Conservation (phyloP, 345 rosid genomes). For the Gossypium stocksii region DNA sequence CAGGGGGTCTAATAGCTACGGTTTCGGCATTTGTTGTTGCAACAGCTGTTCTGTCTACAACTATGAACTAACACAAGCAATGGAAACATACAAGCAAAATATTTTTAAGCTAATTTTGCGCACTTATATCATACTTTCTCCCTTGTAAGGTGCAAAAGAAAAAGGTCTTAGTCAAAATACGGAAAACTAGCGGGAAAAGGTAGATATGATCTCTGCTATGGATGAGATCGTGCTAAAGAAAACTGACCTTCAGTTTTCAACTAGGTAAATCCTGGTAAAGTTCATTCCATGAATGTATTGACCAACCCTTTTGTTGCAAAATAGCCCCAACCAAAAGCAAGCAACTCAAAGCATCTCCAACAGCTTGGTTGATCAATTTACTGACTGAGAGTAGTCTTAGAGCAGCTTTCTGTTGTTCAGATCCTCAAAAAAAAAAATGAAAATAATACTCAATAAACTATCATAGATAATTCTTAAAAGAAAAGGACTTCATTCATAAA, state of each 20-base stretch:
- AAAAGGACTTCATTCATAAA: neutral
- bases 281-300: constrained; percentile 65
- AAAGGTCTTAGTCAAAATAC: neutral
- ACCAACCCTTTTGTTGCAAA: constrained; percentile 74
- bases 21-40: constrained; percentile 76
- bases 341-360: constrained; percentile 89
- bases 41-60: constrained; percentile 70
- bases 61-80: constrained; percentile 53
- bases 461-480: neutral
- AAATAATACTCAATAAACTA: neutral
- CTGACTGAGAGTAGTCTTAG: constrained; percentile 70
- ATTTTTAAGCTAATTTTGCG: too few relatives aligned
- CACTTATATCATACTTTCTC: too few relatives aligned
- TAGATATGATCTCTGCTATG: neutral
- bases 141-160: neutral
- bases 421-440: constrained; percentile 36
- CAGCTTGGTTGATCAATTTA: constrained; percentile 89
- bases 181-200: neutral
- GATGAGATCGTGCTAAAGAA: neutral
- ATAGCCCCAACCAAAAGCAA: constrained; percentile 86
- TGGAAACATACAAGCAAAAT: neutral
- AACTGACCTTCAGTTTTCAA: constrained; percentile 71
- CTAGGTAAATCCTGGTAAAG: constrained; percentile 89
- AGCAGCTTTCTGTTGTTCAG: constrained; percentile 69
- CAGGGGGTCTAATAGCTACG: constrained; percentile 54